Evolutionary conservation across 176 grass and related monocot species (phyloP).

Genomic region (Avena insularis): DNA sequence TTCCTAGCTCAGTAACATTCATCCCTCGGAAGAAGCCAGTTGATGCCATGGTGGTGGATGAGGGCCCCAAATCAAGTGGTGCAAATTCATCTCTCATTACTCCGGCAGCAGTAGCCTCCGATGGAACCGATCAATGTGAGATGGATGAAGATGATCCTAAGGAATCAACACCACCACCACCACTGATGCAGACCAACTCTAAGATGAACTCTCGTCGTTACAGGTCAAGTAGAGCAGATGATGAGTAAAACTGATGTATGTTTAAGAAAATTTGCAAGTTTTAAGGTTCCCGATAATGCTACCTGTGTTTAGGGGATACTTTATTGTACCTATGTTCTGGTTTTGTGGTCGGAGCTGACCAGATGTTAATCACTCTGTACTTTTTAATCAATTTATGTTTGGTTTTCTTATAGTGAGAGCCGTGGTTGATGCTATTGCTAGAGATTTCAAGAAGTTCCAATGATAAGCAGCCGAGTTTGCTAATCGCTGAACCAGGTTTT

Average conservation of each 20-base stretch:
- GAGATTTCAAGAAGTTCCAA: not conserved
- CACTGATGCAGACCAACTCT: constrained; percentile 32
- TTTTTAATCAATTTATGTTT: constrained; percentile 3
- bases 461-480: not conserved
- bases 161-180: not conserved
- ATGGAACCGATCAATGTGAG: constrained; percentile 63
- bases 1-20: constrained; percentile 69
- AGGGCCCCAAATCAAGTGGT: constrained; percentile 39
- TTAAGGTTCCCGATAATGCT: constrained; percentile 33
- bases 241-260: constrained; percentile 45
- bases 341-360: constrained; percentile 46
- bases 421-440: not conserved
- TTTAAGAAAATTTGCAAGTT: constrained; percentile 28
- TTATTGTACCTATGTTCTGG: constrained; percentile 40
- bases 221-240: constrained; percentile 47
- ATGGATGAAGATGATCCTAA: constrained; percentile 76
- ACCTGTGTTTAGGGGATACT: constrained; percentile 32
- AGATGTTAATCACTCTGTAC: not conserved
- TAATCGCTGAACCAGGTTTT: constrained; percentile 15
- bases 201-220: constrained; percentile 50
- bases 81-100: constrained; percentile 46
- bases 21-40: constrained; percentile 77
- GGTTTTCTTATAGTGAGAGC: constrained; percentile 28
- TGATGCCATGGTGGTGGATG: constrained; percentile 78
- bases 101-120: constrained; percentile 48